Evolutionary conservation across 331 rosid genomes (phyloP).

Genomic region (Rosa hybrid): DNA sequence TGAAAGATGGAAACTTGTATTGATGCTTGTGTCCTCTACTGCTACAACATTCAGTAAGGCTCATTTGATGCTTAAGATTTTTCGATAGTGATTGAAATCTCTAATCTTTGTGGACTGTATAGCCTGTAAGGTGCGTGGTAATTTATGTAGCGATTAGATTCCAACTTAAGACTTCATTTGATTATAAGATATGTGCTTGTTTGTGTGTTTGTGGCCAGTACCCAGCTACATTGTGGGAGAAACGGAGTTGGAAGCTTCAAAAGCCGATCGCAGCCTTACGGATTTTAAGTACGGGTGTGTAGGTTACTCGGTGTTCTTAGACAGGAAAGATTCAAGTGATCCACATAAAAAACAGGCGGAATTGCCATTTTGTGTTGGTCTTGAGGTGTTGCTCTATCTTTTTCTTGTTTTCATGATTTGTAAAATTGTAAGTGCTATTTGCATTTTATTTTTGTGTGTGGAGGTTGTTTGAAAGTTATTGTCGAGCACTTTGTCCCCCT

Average conservation of each 20-base stretch:
- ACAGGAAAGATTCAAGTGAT: conserved; percentile 60
- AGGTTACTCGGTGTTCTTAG: conserved; percentile 82
- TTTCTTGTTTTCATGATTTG: conserved; percentile 7
- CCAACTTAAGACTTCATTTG: neutral
- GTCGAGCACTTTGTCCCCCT: neutral
- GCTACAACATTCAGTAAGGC: neutral
- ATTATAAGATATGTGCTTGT: conserved; percentile 22
- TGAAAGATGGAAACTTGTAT: neutral
- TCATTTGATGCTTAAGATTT: neutral
- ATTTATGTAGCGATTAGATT: neutral
- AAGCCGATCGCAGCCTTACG: conserved; percentile 67
- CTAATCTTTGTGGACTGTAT: neutral
- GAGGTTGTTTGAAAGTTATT: neutral
- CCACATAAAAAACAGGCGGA: conserved; percentile 58
- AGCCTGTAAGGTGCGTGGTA: neutral
- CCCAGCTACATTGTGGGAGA: conserved; percentile 76
- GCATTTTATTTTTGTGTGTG: neutral
- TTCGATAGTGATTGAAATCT: neutral
- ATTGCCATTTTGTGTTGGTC: conserved; percentile 82
- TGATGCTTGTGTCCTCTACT: neutral
- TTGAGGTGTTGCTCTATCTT: conserved; percentile 56
- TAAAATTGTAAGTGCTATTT: conserved; percentile 12
- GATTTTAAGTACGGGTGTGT: conserved; percentile 86
- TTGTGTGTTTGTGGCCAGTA: conserved; percentile 44
- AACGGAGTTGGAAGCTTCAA: conserved; percentile 76